Conservation (phyloP, 192 early-diverging fungal species). For the Backusella circina region DNA sequence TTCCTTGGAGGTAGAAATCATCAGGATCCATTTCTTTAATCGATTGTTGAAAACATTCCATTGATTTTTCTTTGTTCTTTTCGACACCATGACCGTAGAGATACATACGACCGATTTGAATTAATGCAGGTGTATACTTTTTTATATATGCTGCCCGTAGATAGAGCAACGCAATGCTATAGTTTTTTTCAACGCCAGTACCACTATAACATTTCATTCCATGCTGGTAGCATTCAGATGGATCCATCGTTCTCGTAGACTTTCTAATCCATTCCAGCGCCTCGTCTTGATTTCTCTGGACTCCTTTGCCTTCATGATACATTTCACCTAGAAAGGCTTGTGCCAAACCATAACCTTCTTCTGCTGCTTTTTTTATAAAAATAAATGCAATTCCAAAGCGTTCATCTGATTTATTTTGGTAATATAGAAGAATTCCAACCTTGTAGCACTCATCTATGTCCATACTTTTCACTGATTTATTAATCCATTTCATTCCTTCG, state of each 20-base stretch:
- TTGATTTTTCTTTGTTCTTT: background rate
- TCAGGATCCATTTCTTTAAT: background rate
- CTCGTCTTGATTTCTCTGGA: no score
- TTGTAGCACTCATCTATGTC: accelerated
- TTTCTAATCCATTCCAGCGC: no score
- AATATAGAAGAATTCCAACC: background rate
- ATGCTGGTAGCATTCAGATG: background rate
- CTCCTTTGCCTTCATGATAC: background rate
- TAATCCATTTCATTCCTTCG: background rate
- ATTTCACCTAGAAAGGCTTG: background rate
- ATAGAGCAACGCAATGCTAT: background rate
- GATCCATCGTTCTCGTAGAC: background rate
- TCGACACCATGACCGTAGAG: background rate
- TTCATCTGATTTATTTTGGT: background rate
- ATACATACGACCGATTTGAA: background rate
- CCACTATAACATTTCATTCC: no score
- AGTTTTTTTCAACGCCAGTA: no score
- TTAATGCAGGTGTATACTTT: background rate
- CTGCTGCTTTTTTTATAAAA: background rate
- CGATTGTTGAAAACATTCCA: background rate
- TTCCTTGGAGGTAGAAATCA: background rate
- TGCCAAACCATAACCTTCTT: background rate
- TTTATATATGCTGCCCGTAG: background rate
- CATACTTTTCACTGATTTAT: background rate
- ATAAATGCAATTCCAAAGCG: background rate